Conservation (phyloP, 805 yeast genomes). For the Metschnikowia vanudenii region DNA sequence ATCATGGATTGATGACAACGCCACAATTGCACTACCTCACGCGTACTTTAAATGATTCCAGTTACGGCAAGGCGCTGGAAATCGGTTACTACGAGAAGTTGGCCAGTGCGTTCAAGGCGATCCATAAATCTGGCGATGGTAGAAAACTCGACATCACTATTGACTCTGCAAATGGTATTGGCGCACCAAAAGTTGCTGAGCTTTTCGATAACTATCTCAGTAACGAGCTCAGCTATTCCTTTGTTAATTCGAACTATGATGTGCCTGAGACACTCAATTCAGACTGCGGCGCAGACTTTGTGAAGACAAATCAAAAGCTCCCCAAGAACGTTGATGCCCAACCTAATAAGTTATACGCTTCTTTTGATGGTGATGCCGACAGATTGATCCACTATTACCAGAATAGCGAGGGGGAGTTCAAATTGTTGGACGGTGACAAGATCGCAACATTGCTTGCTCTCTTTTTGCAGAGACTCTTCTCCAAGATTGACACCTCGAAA, state of each 20-base stretch:
- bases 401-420: constrained; percentile 40
- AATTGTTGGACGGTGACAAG: constrained; percentile 87
- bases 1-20: constrained; percentile 78
- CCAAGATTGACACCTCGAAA: constrained; percentile 46
- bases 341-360: constrained; percentile 59
- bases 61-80: constrained; percentile 63
- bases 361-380: constrained; percentile 98
- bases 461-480: constrained; percentile 51
- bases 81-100: constrained; percentile 69
- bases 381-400: constrained; percentile 79
- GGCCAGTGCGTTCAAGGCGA: constrained; percentile 48
- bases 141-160: constrained; percentile 52
- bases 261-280: constrained; percentile 63
- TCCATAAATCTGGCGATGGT: constrained; percentile 29
- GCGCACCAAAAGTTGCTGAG: constrained; percentile 67
- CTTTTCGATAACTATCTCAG: constrained; percentile 44
- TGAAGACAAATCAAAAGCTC: constrained; percentile 79
- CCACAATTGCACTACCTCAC: constrained; percentile 93
- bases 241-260: constrained; percentile 54
- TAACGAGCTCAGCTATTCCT: constrained; percentile 38
- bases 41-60: constrained; percentile 62
- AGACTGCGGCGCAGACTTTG: constrained; percentile 93
- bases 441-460: constrained; percentile 81
- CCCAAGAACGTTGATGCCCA: constrained; percentile 59
- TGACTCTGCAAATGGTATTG: constrained; percentile 97